phyloP scores from a whole-genome alignment of 108 stramenopile species.

The Cyclotella baltica region DNA sequence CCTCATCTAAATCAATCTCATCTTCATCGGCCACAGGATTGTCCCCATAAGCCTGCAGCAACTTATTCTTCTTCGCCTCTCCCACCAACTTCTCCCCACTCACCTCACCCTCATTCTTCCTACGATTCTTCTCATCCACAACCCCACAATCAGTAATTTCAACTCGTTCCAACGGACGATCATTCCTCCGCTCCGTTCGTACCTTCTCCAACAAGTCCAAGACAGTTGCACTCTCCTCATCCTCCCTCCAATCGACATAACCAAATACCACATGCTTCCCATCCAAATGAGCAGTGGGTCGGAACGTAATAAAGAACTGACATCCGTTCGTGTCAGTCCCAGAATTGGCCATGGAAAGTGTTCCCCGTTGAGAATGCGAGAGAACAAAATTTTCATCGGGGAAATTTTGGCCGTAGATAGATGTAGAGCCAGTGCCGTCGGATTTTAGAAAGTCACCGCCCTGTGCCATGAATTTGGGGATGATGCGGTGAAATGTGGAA shows the following conservation, averaged over 20 bases:
- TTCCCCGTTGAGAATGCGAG: constrained; percentile 70
- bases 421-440: constrained; percentile 88
- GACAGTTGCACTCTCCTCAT: constrained; percentile 69
- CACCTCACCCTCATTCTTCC: constrained; percentile 22
- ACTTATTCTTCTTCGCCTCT: constrained; percentile 55
- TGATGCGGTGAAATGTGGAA: constrained; percentile 93
- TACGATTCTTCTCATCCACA: constrained; percentile 44
- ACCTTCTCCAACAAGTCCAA: constrained; percentile 85
- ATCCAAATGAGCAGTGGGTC: constrained; percentile 83
- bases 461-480: constrained; percentile 95
- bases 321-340: constrained; percentile 89
- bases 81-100: constrained; percentile 36
- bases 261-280: constrained; percentile 96
- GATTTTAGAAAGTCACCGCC: constrained; percentile 93
- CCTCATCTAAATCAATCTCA: constrained; percentile 27
- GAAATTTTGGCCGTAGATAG: constrained; percentile 77
- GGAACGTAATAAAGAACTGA: constrained; percentile 92
- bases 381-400: constrained; percentile 88
- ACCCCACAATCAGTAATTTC: constrained; percentile 71
- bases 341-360: constrained; percentile 89
- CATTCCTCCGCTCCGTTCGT: constrained; percentile 49
- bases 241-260: constrained; percentile 72
- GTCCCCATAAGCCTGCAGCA: constrained; percentile 53
- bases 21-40: constrained; percentile 59
- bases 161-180: constrained; percentile 59